Conservation (phyloP, 345 rosid genomes). For the Melaleuca alternifolia region DNA sequence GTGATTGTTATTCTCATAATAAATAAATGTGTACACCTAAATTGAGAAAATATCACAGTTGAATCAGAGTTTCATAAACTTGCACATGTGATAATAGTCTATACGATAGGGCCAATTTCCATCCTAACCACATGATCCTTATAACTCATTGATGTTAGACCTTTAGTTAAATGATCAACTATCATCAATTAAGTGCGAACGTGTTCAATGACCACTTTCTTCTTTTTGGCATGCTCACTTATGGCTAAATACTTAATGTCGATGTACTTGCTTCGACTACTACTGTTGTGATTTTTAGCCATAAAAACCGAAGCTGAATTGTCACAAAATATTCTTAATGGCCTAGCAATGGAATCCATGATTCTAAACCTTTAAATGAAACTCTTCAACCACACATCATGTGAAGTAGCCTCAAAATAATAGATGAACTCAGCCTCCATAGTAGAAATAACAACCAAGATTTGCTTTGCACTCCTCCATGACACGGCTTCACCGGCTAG, state of each 20-base stretch:
- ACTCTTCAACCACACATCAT: not conserved
- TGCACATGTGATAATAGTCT: no score
- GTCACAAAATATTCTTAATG: not conserved
- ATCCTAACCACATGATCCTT: not conserved
- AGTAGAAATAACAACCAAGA: no score
- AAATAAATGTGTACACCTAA: no score
- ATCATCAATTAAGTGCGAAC: not conserved
- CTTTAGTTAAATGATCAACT: not conserved
- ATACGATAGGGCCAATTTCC: no score
- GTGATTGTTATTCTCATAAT: no score
- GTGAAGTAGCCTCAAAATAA: not conserved
- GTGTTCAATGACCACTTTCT: not conserved
- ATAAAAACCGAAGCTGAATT: not conserved
- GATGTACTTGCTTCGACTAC: not conserved
- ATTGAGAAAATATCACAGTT: no score
- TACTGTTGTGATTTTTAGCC: not conserved
- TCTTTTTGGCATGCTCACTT: not conserved
- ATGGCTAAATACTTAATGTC: not conserved
- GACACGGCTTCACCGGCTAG: not conserved
- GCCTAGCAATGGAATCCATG: not conserved
- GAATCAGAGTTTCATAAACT: no score
- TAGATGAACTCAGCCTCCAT: not conserved
- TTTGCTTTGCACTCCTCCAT: not conserved
- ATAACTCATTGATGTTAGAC: not conserved
- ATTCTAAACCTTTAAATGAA: not conserved